Evolutionary conservation across 2,329 filamentous ascomycete species (phyloP).

Genomic region (Penicillium thymicola): DNA sequence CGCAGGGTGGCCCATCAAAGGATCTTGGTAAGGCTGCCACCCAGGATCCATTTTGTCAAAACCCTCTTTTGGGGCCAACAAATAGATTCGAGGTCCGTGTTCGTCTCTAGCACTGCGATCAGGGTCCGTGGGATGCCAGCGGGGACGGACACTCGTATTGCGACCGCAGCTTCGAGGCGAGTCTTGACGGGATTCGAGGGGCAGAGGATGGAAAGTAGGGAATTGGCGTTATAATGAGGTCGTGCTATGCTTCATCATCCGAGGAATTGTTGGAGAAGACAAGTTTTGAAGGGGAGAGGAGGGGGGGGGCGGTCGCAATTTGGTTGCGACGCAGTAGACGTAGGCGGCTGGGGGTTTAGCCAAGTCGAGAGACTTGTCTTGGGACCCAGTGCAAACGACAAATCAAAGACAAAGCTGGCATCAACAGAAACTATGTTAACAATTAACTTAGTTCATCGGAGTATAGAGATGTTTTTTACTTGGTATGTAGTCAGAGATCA

Average conservation of each 20-base stretch:
- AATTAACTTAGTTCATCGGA: not conserved
- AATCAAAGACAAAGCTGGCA: not conserved
- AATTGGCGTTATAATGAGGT: conserved; percentile 22
- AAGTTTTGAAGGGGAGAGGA: conserved; percentile 14
- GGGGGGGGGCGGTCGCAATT: conserved; percentile 16
- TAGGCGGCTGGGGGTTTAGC: conserved; percentile 11
- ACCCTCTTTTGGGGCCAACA: conserved; percentile 27
- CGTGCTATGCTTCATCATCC: conserved; percentile 27
- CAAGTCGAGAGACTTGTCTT: conserved; percentile 12
- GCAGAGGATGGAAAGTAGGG: conserved; percentile 10
- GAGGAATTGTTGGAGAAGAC: conserved; percentile 12
- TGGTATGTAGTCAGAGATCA: not conserved
- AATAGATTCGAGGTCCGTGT: conserved; percentile 15
- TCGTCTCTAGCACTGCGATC: conserved; percentile 28
- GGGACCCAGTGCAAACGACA: not conserved
- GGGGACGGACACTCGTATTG: conserved; percentile 30
- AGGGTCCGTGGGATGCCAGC: conserved; percentile 25
- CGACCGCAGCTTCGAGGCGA: conserved; percentile 19
- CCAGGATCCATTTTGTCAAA: conserved; percentile 50
- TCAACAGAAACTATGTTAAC: not conserved
- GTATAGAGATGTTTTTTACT: not conserved
- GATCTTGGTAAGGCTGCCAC: conserved; percentile 68
- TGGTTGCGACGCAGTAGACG: conserved; percentile 12
- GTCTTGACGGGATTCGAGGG: conserved; percentile 19
- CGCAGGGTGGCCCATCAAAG: conserved; percentile 57